These are phyloP conservation scores for Neurospora sp. DNA, from an alignment of 2,329 filamentous ascomycete genomes.

Conservation along the genomic window DNA sequence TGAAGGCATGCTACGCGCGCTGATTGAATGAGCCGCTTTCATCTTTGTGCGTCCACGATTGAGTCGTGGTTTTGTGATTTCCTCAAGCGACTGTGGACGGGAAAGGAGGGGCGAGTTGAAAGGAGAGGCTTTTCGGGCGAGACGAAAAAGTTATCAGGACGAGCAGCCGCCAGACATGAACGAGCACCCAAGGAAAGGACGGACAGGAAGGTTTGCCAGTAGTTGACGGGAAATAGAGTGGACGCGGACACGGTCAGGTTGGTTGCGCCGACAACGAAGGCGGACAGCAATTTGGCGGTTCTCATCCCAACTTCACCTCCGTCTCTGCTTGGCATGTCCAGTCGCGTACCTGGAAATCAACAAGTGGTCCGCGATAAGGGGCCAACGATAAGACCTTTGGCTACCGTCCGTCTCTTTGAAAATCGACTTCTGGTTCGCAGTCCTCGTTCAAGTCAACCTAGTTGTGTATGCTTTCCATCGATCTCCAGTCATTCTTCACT, in stretches of 20 bases:
- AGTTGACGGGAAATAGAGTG: background rate
- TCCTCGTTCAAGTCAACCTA: background rate
- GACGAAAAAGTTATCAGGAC: background rate
- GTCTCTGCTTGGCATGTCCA: background rate
- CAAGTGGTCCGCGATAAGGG: background rate
- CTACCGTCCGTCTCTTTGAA: background rate
- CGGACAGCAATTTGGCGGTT: background rate
- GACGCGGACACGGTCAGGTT: background rate
- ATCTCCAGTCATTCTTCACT: background rate
- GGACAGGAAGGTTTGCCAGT: background rate
- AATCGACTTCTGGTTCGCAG: background rate
- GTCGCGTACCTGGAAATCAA: background rate
- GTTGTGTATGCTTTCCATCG: background rate
- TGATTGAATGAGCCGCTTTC: background rate
- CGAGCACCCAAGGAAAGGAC: background rate
- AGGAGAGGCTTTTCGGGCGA: background rate
- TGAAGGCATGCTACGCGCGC: background rate
- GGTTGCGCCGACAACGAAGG: background rate
- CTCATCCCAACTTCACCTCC: background rate
- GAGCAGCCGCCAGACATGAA: background rate
- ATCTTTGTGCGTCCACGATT: background rate
- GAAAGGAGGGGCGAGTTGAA: background rate
- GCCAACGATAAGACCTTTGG: background rate
- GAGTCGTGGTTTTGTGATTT: background rate
- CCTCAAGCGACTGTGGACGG: background rate